Evolutionary conservation across 2,329 filamentous ascomycete genomes (phyloP).

Genomic region (Pseudocercospora macadamiae): DNA sequence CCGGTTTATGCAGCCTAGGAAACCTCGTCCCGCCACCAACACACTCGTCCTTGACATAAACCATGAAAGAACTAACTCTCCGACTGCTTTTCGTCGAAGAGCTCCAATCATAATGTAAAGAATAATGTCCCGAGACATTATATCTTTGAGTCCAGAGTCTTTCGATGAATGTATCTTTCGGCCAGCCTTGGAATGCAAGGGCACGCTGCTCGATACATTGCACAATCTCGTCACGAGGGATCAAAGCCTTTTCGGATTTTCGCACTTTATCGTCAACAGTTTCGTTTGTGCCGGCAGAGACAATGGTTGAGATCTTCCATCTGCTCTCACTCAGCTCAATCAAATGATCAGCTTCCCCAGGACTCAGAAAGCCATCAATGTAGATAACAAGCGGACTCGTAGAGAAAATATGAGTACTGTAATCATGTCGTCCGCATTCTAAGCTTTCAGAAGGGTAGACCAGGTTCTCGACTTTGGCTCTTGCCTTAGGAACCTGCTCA

Average conservation of each 20-base stretch:
- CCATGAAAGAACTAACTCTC: conserved; percentile 63
- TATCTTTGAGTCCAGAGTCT: conserved; percentile 65
- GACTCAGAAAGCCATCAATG: conserved; percentile 43
- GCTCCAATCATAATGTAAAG: conserved; percentile 63
- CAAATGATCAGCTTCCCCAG: conserved; percentile 24
- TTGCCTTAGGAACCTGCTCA: conserved; percentile 17
- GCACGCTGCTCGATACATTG: conserved; percentile 63
- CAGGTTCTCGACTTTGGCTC: conserved; percentile 42
- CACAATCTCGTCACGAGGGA: conserved; percentile 53
- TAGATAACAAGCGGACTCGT: conserved; percentile 61
- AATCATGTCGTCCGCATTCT: conserved; percentile 43
- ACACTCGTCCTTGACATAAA: conserved; percentile 58
- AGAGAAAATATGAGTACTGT: conserved; percentile 54
- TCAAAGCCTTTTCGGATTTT: conserved; percentile 56
- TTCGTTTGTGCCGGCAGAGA: too few species aligned
- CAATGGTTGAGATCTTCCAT: conserved; percentile 59
- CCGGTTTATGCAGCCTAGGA: conserved; percentile 53
- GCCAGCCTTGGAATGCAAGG: conserved; percentile 63
- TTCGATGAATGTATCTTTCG: conserved; percentile 60
- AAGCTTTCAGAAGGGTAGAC: conserved; percentile 46
- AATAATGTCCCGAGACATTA: conserved; percentile 60
- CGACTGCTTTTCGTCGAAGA: conserved; percentile 33
- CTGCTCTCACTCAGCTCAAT: conserved; percentile 53
- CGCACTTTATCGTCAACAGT: conserved; percentile 52
- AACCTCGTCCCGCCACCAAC: conserved; percentile 65